Base-by-base conservation (phyloP, 2,329 filamentous ascomycete species). In the Basipetospora chlamydospora region DNA sequence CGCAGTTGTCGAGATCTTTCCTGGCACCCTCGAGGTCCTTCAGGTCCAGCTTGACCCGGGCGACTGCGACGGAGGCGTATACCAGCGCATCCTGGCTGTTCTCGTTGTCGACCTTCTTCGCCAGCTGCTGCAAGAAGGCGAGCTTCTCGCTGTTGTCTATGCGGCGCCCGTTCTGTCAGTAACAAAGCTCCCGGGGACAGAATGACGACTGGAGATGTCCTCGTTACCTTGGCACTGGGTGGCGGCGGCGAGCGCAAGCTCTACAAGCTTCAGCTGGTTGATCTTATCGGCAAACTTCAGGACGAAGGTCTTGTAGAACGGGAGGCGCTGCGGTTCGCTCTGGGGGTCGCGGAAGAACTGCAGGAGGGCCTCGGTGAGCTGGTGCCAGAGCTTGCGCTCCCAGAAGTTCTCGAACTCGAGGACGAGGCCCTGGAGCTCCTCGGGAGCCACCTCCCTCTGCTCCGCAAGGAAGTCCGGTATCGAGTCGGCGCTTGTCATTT, bases 381-480 rank as follows among this genome's bases (percentile, higher is more conserved):
- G 87, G 66, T 98, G 90, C 90, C 90, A 98, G 62, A 98, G 73
- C 65, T 95, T 95, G 51, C 88, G 79, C 67, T 98, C 90, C 90
- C 90, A 98, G 54, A 77, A 83, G 56, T 93, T 86, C 66, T 98
- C 90, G 47, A 98, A 94, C 50, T 80, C 76, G 49, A 98, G 72
- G 58, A 95, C 83, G 52, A 83, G 75, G 51, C 80, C 73, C 62
- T 95, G 87, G 37, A 93, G 73, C 57, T 93, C 82, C 48, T 86
- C 82, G 36, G 86, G 82, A 51, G 86, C 83, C 56, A 77, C 67
- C 54, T 94, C 85, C 56, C 86, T 81, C 72, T 92, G 83, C 49
- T 93, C 80, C 42, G 77, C 75, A 45, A 98, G 80, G 63, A 96
- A 93, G 58, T 93, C 84, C 55, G 84, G 73, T 58, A 96, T 90